Evolutionary conservation across 192 early-diverging fungal genomes (phyloP).

Genomic region (Mortierella hygrophila): DNA sequence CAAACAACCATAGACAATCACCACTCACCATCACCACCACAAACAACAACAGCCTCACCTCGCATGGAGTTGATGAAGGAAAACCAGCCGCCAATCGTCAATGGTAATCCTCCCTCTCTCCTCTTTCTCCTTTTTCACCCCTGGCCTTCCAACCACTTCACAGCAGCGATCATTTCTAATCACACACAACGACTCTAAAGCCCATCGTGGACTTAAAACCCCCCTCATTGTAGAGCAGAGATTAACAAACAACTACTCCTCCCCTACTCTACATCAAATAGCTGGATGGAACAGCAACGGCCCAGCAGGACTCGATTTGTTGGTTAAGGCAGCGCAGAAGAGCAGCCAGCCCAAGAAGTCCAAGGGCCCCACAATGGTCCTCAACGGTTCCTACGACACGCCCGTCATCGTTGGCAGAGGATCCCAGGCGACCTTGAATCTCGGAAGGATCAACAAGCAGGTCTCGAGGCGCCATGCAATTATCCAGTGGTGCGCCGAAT

Average conservation of each 20-base stretch:
- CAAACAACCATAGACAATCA: not conserved
- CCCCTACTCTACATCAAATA: not conserved
- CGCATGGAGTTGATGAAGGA: constrained; percentile 51
- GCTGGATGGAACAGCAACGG: constrained; percentile 20
- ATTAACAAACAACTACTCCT: not conserved
- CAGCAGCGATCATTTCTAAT: not conserved
- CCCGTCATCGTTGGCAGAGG: constrained; percentile 63
- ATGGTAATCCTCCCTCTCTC: constrained; percentile 9
- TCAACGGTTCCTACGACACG: constrained; percentile 38
- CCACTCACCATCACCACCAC: not conserved
- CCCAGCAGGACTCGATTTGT: constrained; percentile 38
- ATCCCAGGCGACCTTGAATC: constrained; percentile 60
- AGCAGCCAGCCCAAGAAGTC: constrained; percentile 22
- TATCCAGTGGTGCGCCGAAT: constrained; percentile 42
- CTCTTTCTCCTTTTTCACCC: not conserved
- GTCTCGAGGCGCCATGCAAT: constrained; percentile 65
- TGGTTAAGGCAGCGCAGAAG: constrained; percentile 39
- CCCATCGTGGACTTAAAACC: not conserved
- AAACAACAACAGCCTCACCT: not conserved
- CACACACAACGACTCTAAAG: not conserved
- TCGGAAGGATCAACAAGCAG: constrained; percentile 63
- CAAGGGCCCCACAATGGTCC: constrained; percentile 23
- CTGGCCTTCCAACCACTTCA: not conserved
- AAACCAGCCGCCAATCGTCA: constrained; percentile 22
- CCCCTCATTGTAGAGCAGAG: not conserved